Evolutionary conservation across 139 green algal species (phyloP).

Genomic region (Picochlorum sp.): DNA sequence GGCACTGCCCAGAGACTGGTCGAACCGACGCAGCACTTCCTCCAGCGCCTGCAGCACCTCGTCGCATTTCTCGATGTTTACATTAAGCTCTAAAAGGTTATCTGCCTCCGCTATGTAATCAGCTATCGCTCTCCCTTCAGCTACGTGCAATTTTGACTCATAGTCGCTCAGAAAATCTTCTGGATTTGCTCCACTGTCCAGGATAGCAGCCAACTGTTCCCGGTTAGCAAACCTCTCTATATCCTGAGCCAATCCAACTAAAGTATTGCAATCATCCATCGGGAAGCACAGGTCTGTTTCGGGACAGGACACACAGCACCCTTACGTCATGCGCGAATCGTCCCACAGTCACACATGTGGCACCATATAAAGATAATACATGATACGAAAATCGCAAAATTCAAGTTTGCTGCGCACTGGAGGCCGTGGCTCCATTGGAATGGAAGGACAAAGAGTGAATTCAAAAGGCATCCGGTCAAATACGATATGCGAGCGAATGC

Average conservation of each 20-base stretch:
- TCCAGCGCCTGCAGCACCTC: constrained; percentile 83
- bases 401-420: too few relatives aligned
- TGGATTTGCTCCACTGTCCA: constrained; percentile 58
- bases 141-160: constrained; percentile 70
- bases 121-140: constrained; percentile 86
- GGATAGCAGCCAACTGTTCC: constrained; percentile 69
- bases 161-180: constrained; percentile 70
- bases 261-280: constrained; percentile 10
- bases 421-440: too few relatives aligned
- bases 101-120: constrained; percentile 90
- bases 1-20: constrained; percentile 68
- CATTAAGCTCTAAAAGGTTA: constrained; percentile 78
- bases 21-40: constrained; percentile 75
- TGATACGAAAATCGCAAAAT: too few relatives aligned
- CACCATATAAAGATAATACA: too few relatives aligned
- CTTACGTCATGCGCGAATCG: too few relatives aligned
- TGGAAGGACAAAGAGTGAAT: too few relatives aligned
- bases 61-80: constrained; percentile 83
- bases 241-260: constrained; percentile 53
- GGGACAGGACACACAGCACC: too few relatives aligned
- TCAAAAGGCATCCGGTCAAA: too few relatives aligned
- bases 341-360: too few relatives aligned
- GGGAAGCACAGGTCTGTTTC: too few relatives aligned
- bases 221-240: constrained; percentile 66
- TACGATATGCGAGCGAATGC: too few relatives aligned